Evolutionary conservation across 495 filamentous ascomycete species (phyloP).

Genomic region (Podospora anserina): DNA sequence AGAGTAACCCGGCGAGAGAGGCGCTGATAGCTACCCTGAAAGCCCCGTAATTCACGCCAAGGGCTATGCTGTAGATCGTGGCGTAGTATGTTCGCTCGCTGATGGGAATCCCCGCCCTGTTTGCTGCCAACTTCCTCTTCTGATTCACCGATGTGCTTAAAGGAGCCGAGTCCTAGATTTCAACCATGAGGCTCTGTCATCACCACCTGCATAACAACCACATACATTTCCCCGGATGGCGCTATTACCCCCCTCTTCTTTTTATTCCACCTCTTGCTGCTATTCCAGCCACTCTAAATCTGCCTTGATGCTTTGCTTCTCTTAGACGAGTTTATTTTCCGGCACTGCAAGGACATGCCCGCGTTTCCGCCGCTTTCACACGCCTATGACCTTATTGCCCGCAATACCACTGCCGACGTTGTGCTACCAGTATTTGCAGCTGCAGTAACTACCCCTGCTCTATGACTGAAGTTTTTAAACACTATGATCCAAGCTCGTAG

Average conservation of each 20-base stretch:
- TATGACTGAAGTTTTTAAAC: no score
- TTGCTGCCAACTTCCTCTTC: background rate
- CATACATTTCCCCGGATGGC: background rate
- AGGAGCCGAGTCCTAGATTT: background rate
- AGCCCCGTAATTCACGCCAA: constrained; percentile 66
- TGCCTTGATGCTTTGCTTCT: constrained; percentile 3
- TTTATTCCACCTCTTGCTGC: background rate
- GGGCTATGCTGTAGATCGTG: constrained; percentile 63
- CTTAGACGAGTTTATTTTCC: background rate
- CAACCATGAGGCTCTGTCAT: background rate
- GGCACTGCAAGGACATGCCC: constrained; percentile 21
- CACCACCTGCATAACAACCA: background rate
- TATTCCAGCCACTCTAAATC: background rate
- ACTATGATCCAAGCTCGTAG: no score
- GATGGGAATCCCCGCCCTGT: constrained; percentile 34
- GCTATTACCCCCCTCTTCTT: background rate
- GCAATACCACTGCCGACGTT: constrained; percentile 2
- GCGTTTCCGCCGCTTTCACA: background rate
- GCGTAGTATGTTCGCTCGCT: constrained; percentile 61
- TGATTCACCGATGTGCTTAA: background rate
- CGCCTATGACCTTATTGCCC: constrained; percentile 5
- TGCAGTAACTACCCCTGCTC: background rate
- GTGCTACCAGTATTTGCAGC: constrained; percentile 9
- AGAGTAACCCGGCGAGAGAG: constrained; percentile 62
- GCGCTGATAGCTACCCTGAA: constrained; percentile 65